Percentiles rank a stretch among this genome's conserved stretches.
Conservation (phyloP, 768 basidiomycete species). For the Panaeolus cyanescens region DNA sequence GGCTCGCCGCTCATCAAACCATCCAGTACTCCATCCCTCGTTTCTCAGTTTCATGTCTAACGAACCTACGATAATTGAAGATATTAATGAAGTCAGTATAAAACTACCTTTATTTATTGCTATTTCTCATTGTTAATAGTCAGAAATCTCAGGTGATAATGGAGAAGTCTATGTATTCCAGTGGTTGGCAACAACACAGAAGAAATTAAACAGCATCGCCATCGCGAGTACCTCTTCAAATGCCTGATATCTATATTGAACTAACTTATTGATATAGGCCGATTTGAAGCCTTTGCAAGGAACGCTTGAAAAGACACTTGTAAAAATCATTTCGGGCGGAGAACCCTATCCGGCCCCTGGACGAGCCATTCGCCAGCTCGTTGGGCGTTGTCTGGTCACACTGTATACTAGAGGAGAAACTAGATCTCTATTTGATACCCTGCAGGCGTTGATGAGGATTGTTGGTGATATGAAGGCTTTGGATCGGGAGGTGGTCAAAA, state of each 20-base stretch:
- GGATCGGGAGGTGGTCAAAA: conserved; percentile 65
- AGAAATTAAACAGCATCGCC: conserved; percentile 47
- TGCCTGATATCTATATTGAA: background rate
- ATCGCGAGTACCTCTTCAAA: conserved; percentile 48
- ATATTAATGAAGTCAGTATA: conserved; percentile 21
- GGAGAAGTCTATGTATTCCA: conserved; percentile 84
- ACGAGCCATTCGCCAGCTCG: conserved; percentile 78
- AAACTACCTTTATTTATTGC: background rate
- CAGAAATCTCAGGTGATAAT: conserved; percentile 70
- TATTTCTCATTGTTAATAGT: conserved; percentile 37
- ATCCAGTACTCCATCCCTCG: background rate
- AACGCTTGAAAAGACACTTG: conserved; percentile 59
- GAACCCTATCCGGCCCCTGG: conserved; percentile 82
- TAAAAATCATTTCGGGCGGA: conserved; percentile 68
- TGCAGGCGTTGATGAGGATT: conserved; percentile 76
- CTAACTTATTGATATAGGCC: conserved; percentile 43
- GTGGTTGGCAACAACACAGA: conserved; percentile 75
- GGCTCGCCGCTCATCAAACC: background rate
- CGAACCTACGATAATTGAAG: conserved; percentile 19
- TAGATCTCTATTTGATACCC: conserved; percentile 82
- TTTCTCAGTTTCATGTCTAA: conserved; percentile 15
- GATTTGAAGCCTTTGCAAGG: conserved; percentile 66
- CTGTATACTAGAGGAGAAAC: conserved; percentile 84
- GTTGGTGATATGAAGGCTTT: conserved; percentile 69
- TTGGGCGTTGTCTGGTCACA: conserved; percentile 73